A percentile compares a stretch with the other conserved stretches of the same genome.
These are phyloP conservation scores for Pythium pyrilobum DNA, from an alignment of 352 stramenopile species.

Conservation along the genomic window DNA sequence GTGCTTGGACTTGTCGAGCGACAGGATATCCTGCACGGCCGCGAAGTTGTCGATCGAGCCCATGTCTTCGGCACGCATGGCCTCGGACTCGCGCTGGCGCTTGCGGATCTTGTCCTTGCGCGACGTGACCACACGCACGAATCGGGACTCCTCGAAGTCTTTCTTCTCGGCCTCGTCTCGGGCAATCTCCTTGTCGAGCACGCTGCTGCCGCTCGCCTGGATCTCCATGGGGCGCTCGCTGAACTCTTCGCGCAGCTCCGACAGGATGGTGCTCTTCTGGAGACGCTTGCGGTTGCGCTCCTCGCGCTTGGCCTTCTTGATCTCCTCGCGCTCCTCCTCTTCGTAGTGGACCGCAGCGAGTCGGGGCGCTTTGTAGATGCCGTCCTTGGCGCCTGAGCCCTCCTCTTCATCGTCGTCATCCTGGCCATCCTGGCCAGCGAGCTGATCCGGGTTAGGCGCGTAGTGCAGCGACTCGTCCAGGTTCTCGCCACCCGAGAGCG, in stretches of 20 bases:
- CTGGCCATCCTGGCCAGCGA: conserved; percentile 50
- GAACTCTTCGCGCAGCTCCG: conserved; percentile 82
- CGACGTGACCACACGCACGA: conserved; percentile 81
- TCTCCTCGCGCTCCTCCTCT: conserved; percentile 71
- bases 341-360: conserved; percentile 80
- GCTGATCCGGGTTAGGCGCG: conserved; percentile 69
- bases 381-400: conserved; percentile 35
- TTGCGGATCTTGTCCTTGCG: conserved; percentile 88
- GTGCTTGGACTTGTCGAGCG: conserved; percentile 67
- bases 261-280: conserved; percentile 81
- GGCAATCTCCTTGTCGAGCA: conserved; percentile 75
- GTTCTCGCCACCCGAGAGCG: conserved; percentile 62
- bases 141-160: conserved; percentile 81
- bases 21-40: conserved; percentile 71
- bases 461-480: conserved; percentile 78
- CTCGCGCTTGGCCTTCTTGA: conserved; percentile 79
- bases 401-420: conserved; percentile 38
- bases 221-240: conserved; percentile 77
- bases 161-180: conserved; percentile 81
- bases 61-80: conserved; percentile 65
- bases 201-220: conserved; percentile 43
- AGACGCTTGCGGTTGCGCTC: conserved; percentile 75
- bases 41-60: conserved; percentile 87
- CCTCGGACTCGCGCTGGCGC: conserved; percentile 75
- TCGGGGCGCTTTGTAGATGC: conserved; percentile 72